Base-by-base conservation (phyloP, 768 basidiomycete genomes). In the Imleria badia region DNA sequence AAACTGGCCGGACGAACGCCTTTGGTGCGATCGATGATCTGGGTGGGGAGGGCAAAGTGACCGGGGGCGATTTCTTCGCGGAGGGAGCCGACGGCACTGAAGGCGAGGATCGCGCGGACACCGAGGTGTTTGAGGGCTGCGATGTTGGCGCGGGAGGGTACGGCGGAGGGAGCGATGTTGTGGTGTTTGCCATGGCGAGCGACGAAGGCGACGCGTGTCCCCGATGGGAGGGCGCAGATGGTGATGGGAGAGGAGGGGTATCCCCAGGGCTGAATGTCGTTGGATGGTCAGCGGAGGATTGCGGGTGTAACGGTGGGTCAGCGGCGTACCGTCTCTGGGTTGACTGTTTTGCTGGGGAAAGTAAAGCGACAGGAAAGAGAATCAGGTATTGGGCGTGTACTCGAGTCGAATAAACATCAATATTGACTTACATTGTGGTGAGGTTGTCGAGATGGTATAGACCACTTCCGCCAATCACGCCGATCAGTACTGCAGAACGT, bases 1-100 rank as follows among this genome's bases (percentile, higher is more conserved):
- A 91, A 98, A 20, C 85, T 88, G 4, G 86, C 80, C 0, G 89
- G 86, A n/a, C 96, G 84, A 38, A 96, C 76, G 12, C 94, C 93
- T 74, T 98, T 98, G 23, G 95, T 98, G 49, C 96, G 83, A 71
- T 98, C 96, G 71, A 98, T 98, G 75, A 98, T 89, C 72, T 98
- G 95, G 33, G 81, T 78, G 2, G 95, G 94, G 40, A 98, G 82
- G 48, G 83, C 78, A 71, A 98, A 94, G 56, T 93, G 85, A 23
- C 96, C 94, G 0, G 94, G 94, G 31, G 83, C 70, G 71, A 98
- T 91, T 65, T 97, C 94, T 69, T 99, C 96, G 40, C 93, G 83
- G 12, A 99, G 81, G 10, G 91, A 94, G 26, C 96, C 96, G 42
- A 98, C 96, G 17, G 96, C 95, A 35, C 89, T 91, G 80, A 98